Base-by-base conservation (phyloP, 2,329 filamentous ascomycete species). In the Claviceps monticola region DNA sequence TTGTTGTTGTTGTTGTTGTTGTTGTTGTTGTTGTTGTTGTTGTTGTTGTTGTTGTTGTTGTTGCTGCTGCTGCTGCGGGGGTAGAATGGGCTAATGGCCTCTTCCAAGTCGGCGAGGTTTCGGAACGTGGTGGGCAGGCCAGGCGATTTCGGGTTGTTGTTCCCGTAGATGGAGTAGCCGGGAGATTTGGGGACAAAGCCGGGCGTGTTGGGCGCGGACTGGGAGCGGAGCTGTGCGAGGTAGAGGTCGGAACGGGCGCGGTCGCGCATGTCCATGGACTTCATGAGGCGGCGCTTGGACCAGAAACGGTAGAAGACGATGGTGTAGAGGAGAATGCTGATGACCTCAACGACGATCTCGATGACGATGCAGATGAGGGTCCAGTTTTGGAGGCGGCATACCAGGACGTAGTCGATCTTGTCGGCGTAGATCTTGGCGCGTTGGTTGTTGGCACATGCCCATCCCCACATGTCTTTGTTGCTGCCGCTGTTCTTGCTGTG, bases 221-320 rank as follows among this genome's bases (percentile, higher is more conserved):
- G 90, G 19, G 81, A 74, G 59, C 83, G 84, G 43, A 89, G 80
- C 66, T 88, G 85, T 51, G 85, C 89, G 56, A 97, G 87, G 74
- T 97, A 97, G 57, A 98, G 80, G 66, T 97, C 90, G 55, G 87
- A 91, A 56, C 93, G 86, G 58, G 93, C 93, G 64, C 87, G 86
- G 75, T 98, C 93, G 61, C 93, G 88, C 65, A 86, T 75, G 66
- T 95, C 86, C 93, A 98, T 98, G 56, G 89, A 90, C 78, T 96
- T 97, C 70, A 86, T 83, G 56, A 98, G 86, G 66, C 86, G 86
- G 67, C 88, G 86, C 79, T 97, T 98, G 59, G 86, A 89, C 80
- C 90, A 95, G 78, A 95, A 94, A 61, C 93, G 86, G 77, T 95
- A 97, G 75, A 97, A 96, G 66, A 96, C 83, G 64, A 96, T 79